phyloP scores from a whole-genome alignment of 495 filamentous ascomycete species.

The Podospora sp. region DNA sequence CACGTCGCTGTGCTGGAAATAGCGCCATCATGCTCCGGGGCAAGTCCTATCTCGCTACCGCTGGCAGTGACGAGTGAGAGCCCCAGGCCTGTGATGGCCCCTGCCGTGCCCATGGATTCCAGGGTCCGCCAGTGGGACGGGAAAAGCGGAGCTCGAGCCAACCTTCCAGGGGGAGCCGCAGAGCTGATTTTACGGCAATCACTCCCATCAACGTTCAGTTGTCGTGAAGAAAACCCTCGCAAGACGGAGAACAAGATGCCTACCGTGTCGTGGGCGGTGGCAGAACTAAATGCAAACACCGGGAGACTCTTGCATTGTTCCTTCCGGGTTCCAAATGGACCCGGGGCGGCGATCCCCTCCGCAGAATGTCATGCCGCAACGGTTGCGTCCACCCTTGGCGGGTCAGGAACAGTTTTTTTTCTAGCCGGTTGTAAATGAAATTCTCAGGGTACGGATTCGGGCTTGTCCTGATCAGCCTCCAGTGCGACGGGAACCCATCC shows the following conservation, averaged over 20 bases:
- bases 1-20: constrained; percentile 25
- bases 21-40: constrained; percentile 20
- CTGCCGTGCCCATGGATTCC: constrained; percentile 12
- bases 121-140: constrained; percentile 9
- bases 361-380: not conserved
- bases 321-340: constrained; percentile 10
- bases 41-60: constrained; percentile 32
- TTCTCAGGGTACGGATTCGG: not conserved
- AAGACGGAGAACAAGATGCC: not conserved
- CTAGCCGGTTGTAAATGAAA: not conserved
- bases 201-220: not conserved
- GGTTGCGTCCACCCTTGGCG: not conserved
- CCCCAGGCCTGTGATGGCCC: constrained; percentile 16
- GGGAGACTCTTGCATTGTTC: constrained; percentile 7
- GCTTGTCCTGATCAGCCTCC: not conserved
- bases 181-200: not conserved
- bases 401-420: not conserved
- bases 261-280: not conserved
- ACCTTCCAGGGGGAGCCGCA: not conserved
- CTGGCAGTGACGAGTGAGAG: constrained; percentile 13
- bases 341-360: constrained; percentile 12
- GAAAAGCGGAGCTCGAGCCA: constrained; percentile 5
- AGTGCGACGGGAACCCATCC: not conserved
- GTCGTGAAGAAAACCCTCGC: not conserved
- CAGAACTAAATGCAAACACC: not conserved